Percentiles rank a stretch among this genome's conserved stretches.
These are phyloP conservation scores for Talaromyces sp. DNA, from an alignment of 2,329 filamentous ascomycete species.

Conservation along the genomic window DNA sequence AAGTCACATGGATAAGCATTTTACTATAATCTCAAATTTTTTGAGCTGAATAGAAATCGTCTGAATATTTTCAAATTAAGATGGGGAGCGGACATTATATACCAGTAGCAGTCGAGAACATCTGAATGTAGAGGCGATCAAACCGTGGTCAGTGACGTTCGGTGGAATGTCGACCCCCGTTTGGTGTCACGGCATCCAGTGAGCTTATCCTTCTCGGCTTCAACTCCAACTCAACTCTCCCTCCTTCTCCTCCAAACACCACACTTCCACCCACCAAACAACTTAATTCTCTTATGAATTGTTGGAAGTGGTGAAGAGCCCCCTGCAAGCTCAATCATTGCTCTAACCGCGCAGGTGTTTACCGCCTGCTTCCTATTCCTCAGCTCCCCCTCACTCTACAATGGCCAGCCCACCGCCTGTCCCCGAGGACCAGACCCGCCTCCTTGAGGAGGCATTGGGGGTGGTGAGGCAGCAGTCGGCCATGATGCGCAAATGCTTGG, in stretches of 20 bases:
- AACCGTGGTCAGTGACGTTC: slow-evolving; percentile 20
- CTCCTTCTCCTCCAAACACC: slow-evolving; percentile 5
- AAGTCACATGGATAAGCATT: not conserved
- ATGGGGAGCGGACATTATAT: no score
- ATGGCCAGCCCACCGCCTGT: slow-evolving; percentile 61
- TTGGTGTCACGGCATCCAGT: slow-evolving; percentile 19
- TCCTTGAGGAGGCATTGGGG: slow-evolving; percentile 94
- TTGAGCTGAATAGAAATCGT: not conserved
- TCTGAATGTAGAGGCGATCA: not conserved
- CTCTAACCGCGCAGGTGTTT: slow-evolving; percentile 27
- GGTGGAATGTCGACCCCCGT: slow-evolving; percentile 15
- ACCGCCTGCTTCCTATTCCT: slow-evolving; percentile 29
- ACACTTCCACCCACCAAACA: slow-evolving; percentile 5
- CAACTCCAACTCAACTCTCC: slow-evolving; percentile 20
- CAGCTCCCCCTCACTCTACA: slow-evolving; percentile 31
- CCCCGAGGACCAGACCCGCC: slow-evolving; percentile 80
- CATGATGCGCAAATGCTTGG: slow-evolving; percentile 96
- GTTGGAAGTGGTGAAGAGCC: slow-evolving; percentile 10
- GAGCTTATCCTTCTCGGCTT: slow-evolving; percentile 18
- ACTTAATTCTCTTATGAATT: slow-evolving; percentile 11
- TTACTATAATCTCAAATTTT: not conserved
- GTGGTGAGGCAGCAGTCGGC: slow-evolving; percentile 96
- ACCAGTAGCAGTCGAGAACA: no score
- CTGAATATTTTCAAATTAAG: not conserved
- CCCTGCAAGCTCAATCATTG: slow-evolving; percentile 13